phyloP scores from a whole-genome alignment of 2,329 filamentous ascomycete genomes.

The Aciculosporium take region DNA sequence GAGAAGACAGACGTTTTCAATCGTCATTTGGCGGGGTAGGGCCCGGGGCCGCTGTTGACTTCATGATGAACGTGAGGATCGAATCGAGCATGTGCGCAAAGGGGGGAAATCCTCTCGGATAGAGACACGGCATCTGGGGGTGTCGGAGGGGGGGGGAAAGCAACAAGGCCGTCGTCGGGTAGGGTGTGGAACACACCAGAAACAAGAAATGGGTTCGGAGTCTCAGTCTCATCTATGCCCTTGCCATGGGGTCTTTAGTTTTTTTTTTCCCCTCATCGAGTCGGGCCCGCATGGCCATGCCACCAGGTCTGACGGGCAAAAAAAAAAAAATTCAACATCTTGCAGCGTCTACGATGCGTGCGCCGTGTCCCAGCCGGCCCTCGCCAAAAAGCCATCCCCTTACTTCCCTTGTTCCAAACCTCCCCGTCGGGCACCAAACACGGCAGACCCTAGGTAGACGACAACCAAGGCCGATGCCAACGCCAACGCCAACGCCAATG shows the following conservation, averaged over 20 bases:
- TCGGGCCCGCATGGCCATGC: slow-evolving; percentile 39
- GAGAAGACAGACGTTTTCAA: too few relatives aligned
- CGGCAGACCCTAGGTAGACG: too few relatives aligned
- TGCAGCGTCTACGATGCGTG: slow-evolving; percentile 24
- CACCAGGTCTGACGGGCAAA: slow-evolving; percentile 36
- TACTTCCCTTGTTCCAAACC: too few relatives aligned
- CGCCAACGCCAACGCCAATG: too few relatives aligned
- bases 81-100: background rate
- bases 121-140: too few relatives aligned
- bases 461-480: too few relatives aligned
- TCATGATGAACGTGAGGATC: background rate
- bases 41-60: background rate
- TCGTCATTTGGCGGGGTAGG: background rate
- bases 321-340: slow-evolving; percentile 41
- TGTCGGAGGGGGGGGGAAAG: background rate
- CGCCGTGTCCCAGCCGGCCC: too few relatives aligned
- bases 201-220: slow-evolving; percentile 19
- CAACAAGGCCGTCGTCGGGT: slow-evolving; percentile 10
- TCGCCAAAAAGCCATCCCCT: too few relatives aligned
- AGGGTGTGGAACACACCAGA: slow-evolving; percentile 13
- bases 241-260: slow-evolving; percentile 25
- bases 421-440: too few relatives aligned
- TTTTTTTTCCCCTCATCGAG: background rate
- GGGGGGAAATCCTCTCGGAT: background rate
- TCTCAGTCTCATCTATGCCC: slow-evolving; percentile 28